Percentiles rank a stretch among this genome's conserved stretches.
Conservation (phyloP, 441 rosid genomes). For the Iberis amara region DNA sequence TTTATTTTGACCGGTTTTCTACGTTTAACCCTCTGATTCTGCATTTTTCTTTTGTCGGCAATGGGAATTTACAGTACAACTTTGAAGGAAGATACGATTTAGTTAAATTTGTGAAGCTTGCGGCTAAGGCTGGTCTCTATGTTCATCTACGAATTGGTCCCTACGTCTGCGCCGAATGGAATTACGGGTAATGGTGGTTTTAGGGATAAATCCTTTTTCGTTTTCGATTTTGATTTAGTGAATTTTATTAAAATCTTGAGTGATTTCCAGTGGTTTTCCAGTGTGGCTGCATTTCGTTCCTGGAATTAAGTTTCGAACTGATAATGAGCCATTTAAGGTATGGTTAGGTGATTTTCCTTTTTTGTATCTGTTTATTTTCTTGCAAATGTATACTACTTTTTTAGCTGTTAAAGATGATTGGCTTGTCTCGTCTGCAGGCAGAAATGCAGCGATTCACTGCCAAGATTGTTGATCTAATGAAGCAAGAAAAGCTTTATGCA, state of each 20-base stretch:
- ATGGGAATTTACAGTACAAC: conserved; percentile 39
- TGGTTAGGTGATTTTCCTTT: not conserved
- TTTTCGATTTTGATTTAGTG: not conserved
- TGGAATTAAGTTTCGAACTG: conserved; percentile 57
- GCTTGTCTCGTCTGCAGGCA: conserved; percentile 33
- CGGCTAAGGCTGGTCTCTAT: conserved; percentile 57
- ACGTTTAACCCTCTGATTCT: too few species aligned
- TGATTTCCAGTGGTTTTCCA: conserved; percentile 61
- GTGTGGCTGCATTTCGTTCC: conserved; percentile 65
- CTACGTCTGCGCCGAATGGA: conserved; percentile 76
- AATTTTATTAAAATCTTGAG: not conserved
- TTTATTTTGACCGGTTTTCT: too few species aligned
- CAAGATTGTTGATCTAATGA: conserved; percentile 61
- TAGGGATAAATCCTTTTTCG: not conserved
- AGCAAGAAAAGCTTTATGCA: conserved; percentile 59
- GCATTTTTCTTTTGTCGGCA: too few species aligned
- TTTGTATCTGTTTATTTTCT: not conserved
- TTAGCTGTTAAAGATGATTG: conserved; percentile 7
- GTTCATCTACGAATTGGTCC: conserved; percentile 76
- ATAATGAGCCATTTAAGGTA: conserved; percentile 66
- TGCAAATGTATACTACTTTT: not conserved
- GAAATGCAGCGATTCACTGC: conserved; percentile 73
- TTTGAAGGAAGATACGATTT: conserved; percentile 68
- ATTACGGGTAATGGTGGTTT: conserved; percentile 46
- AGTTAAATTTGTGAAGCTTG: conserved; percentile 62